phyloP scores from a whole-genome alignment of 75 land plant species.

The Cryptomeria japonica region DNA sequence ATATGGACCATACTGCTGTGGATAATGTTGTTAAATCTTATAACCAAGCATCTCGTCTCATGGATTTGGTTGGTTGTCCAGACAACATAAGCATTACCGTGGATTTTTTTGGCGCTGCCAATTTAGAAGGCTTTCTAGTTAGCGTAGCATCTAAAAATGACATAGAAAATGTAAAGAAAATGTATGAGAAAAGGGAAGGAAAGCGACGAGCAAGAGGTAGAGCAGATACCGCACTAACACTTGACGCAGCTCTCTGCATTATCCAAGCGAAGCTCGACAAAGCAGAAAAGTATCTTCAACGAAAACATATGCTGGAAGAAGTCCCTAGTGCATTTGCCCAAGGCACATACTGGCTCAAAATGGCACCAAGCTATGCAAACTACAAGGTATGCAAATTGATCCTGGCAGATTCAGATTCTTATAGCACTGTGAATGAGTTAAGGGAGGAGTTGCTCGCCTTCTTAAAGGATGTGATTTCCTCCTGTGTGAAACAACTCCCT shows the following conservation, averaged over 20 bases:
- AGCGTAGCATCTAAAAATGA: neutral
- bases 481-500: too few species aligned
- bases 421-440: neutral
- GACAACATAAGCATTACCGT: neutral
- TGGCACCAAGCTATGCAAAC: neutral
- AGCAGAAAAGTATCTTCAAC: neutral
- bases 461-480: neutral
- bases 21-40: neutral
- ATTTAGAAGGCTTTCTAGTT: neutral
- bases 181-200: neutral
- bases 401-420: neutral
- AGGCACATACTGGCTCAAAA: neutral
- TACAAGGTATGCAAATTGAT: neutral
- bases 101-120: neutral
- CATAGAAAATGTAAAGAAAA: neutral
- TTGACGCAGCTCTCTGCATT: neutral
- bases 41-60: neutral
- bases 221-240: too few species aligned
- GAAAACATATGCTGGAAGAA: neutral
- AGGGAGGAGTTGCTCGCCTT: neutral
- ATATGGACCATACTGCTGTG: neutral
- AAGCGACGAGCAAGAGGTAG: too few species aligned
- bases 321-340: neutral
- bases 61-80: neutral
- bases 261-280: neutral